Percentiles rank a stretch among this genome's conserved stretches.
phyloP scores from a whole-genome alignment of 192 early-diverging fungal species.

The Coemansia asiatica region DNA sequence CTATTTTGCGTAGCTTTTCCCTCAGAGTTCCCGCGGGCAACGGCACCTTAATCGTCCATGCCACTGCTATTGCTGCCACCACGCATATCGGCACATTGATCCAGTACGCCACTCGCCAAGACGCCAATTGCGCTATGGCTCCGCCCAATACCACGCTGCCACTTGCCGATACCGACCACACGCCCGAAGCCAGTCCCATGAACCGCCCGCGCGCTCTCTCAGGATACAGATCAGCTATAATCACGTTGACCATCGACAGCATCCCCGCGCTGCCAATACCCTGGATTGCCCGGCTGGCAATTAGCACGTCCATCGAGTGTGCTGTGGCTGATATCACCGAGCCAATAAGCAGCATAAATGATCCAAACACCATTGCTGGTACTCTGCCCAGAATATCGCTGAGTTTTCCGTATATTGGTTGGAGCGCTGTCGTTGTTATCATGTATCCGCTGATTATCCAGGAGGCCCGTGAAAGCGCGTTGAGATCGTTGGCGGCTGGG shows the following conservation, averaged over 20 bases:
- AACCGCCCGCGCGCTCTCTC: constrained; percentile 57
- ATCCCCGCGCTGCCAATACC: constrained; percentile 65
- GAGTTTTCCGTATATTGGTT: constrained; percentile 71
- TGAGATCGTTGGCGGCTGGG: constrained; percentile 45
- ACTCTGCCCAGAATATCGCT: constrained; percentile 77
- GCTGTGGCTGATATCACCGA: constrained; percentile 49
- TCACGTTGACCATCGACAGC: constrained; percentile 56
- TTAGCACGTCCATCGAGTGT: constrained; percentile 59
- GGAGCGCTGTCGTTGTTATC: constrained; percentile 64
- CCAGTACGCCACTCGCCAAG: constrained; percentile 55
- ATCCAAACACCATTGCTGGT: constrained; percentile 50
- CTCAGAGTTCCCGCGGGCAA: constrained; percentile 5
- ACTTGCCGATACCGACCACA: constrained; percentile 55
- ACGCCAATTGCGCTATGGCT: constrained; percentile 34
- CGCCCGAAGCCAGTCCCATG: constrained; percentile 45
- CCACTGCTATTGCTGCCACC: constrained; percentile 31
- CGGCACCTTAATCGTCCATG: constrained; percentile 16
- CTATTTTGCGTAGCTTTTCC: constrained; percentile 59
- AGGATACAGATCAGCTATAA: constrained; percentile 60
- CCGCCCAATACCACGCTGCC: constrained; percentile 54
- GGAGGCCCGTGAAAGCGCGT: constrained; percentile 55
- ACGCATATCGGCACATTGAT: constrained; percentile 46
- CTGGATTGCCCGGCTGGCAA: constrained; percentile 59
- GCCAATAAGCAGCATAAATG: constrained; percentile 48
- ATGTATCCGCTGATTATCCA: constrained; percentile 73